Percentiles rank a stretch among this genome's conserved stretches.
Conservation (phyloP, 208 protist species). For the Porcisia hertigi region DNA sequence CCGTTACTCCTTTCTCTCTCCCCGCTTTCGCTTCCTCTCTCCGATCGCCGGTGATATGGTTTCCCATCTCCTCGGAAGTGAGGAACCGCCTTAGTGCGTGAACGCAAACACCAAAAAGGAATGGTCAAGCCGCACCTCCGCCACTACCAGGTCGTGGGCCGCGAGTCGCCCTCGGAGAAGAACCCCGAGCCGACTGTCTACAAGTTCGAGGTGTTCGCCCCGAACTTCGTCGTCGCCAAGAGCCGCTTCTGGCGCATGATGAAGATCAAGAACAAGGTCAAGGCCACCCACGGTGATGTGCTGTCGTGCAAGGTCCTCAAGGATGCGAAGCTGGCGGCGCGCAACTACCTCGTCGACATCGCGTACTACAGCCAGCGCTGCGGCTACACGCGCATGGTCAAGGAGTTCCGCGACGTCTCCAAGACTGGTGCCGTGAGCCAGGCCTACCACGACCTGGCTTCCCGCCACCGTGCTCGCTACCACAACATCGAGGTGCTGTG, state of each 20-base stretch:
- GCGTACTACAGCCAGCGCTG: constrained; percentile 98
- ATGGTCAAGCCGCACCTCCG: constrained; percentile 85
- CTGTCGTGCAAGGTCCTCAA: constrained; percentile 93
- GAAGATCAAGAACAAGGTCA: constrained; percentile 97
- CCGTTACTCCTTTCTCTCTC: not conserved
- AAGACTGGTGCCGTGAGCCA: constrained; percentile 96
- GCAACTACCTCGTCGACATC: constrained; percentile 99
- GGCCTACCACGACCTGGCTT: constrained; percentile 98
- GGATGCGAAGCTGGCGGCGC: constrained; percentile 96
- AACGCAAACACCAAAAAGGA: constrained; percentile 12
- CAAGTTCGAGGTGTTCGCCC: constrained; percentile 99
- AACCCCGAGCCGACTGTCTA: constrained; percentile 95
- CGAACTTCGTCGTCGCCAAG: constrained; percentile 98
- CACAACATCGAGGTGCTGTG: constrained; percentile 97
- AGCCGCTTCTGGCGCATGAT: constrained; percentile 99
- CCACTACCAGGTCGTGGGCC: constrained; percentile 96
- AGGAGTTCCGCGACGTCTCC: constrained; percentile 98
- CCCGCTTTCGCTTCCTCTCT: not conserved
- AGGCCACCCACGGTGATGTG: constrained; percentile 98
- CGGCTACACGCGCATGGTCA: constrained; percentile 99
- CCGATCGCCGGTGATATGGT: not conserved
- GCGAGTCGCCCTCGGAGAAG: constrained; percentile 92
- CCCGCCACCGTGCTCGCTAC: constrained; percentile 95
- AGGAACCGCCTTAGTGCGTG: constrained; percentile 3
- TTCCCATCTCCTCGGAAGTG: not conserved